Evolutionary conservation across 495 filamentous ascomycete genomes (phyloP), one percentile per base, ranked within the genome.

Genomic region (Massariosphaeria phaeospora): DNA sequence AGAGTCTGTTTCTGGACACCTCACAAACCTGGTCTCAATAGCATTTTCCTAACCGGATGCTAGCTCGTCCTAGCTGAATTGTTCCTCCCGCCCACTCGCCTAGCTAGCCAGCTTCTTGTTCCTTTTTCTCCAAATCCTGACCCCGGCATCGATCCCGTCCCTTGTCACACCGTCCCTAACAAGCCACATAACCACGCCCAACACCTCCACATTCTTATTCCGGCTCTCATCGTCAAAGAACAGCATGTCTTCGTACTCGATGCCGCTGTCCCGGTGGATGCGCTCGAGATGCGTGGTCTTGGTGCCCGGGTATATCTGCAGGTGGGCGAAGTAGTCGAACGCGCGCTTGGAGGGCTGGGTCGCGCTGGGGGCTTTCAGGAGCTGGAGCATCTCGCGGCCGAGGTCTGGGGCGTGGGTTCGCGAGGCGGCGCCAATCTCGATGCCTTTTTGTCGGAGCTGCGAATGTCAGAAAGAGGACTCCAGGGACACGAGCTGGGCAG

Each of bases 151-250:
- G 38, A 97, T 70, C 76, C 89, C 90, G 2, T 76, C 78, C 67
- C 76, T 80, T n/a, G 77, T 85, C 47, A 95, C 80, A 1, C 93
- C 93, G 67, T 89, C 83, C 52, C 80, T 67, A 3, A 98, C 85
- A 58, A 94, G 66, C 65, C 79, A 81, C 75, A 95, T 94, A 6
- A 83, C 84, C 23, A 96, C 86, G 1, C 90, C 90, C 45, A 96
- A 57, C 53, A 77, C 70, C 45, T 75, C 82, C 73, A 95, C 91
- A 69, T 95, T 88, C 31, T 76, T 72, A 67, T 98, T 98, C 54
- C 91, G 73, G 39, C 76, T 70, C 78, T 98, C 91, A 58, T 98
- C 91, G 61, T 98, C 91, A 64, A 96, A 98, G 62, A 98, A 98
- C 54, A 98, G 65, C 88, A 96, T 96, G 39, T 96, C 87, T 36